Conservation (phyloP, 129 eudicot species). For the Lactuca sativa region DNA sequence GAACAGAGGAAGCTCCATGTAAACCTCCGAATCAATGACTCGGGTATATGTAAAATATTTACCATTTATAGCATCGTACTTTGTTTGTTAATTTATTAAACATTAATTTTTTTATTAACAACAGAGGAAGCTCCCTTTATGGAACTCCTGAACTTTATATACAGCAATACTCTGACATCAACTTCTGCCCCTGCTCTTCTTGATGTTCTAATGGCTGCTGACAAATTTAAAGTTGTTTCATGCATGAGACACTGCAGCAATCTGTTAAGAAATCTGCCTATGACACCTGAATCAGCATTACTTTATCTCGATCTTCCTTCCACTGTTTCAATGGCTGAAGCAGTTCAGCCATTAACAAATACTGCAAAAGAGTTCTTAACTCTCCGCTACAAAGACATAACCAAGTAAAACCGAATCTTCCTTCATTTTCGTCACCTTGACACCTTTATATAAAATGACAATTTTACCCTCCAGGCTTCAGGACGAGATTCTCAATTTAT, state of each 20-base stretch:
- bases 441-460: neutral
- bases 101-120: slow-evolving; percentile 14
- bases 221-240: slow-evolving; percentile 82
- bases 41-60: slow-evolving; percentile 46
- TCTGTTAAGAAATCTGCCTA: slow-evolving; percentile 51
- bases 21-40: slow-evolving; percentile 63
- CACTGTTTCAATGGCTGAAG: slow-evolving; percentile 58
- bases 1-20: slow-evolving; percentile 48
- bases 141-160: slow-evolving; percentile 81
- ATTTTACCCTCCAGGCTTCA: slow-evolving; percentile 38
- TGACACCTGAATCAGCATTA: slow-evolving; percentile 80
- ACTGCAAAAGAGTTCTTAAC: slow-evolving; percentile 72
- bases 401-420: slow-evolving; percentile 46
- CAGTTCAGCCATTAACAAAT: slow-evolving; percentile 68
- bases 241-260: slow-evolving; percentile 81
- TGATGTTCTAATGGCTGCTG: slow-evolving; percentile 88
- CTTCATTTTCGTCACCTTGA: too few species aligned
- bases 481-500: slow-evolving; percentile 68
- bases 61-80: neutral
- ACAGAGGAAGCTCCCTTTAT: slow-evolving; percentile 92
- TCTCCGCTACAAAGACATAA: slow-evolving; percentile 64
- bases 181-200: slow-evolving; percentile 56
- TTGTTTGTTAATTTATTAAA: neutral
- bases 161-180: slow-evolving; percentile 55
- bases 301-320: slow-evolving; percentile 82